A percentile compares a stretch with the other conserved stretches of the same genome.
Evolutionary conservation across 75 land plant species (phyloP).

Genomic region (Azolla pinnata): DNA sequence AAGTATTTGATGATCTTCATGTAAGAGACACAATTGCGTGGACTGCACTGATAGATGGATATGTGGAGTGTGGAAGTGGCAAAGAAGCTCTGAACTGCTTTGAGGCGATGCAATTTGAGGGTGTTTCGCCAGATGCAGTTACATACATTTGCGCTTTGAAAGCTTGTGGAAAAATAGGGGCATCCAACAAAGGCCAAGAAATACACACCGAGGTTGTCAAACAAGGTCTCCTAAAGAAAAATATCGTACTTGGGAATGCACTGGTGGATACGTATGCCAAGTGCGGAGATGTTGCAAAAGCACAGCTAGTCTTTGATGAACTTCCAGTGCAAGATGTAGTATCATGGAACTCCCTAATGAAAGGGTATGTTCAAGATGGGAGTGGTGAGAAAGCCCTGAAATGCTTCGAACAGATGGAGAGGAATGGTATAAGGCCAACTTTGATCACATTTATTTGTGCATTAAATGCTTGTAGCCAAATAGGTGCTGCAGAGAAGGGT

Average conservation of each 20-base stretch:
- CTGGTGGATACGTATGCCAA: constrained; percentile 27
- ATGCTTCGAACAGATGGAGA: constrained; percentile 14
- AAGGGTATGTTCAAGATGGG: too few relatives aligned
- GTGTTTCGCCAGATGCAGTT: constrained; percentile 9
- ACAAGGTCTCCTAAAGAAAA: constrained; percentile 20
- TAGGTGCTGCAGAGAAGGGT: constrained; percentile 15
- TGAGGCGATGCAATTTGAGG: not conserved
- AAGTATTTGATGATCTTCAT: constrained; percentile 8
- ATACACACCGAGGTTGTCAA: constrained; percentile 26
- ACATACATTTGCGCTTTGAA: constrained; percentile 15
- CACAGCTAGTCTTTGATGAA: constrained; percentile 17
- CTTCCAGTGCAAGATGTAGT: constrained; percentile 9
- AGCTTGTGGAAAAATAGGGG: constrained; percentile 14
- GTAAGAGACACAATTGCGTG: constrained; percentile 9
- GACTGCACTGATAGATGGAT: not conserved
- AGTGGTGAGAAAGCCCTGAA: constrained; percentile 9
- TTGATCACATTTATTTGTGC: constrained; percentile 15
- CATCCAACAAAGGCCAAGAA: constrained; percentile 15
- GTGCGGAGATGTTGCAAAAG: constrained; percentile 16
- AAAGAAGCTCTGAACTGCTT: constrained; percentile 15
- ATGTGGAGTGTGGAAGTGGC: constrained; percentile 6
- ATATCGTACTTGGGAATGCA: constrained; percentile 18
- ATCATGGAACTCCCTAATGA: constrained; percentile 21
- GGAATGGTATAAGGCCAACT: constrained; percentile 13
- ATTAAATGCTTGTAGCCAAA: constrained; percentile 11